Evolutionary conservation across 1,284 basidiomycete genomes (phyloP).

Genomic region (Exobasidium rhododendri): DNA sequence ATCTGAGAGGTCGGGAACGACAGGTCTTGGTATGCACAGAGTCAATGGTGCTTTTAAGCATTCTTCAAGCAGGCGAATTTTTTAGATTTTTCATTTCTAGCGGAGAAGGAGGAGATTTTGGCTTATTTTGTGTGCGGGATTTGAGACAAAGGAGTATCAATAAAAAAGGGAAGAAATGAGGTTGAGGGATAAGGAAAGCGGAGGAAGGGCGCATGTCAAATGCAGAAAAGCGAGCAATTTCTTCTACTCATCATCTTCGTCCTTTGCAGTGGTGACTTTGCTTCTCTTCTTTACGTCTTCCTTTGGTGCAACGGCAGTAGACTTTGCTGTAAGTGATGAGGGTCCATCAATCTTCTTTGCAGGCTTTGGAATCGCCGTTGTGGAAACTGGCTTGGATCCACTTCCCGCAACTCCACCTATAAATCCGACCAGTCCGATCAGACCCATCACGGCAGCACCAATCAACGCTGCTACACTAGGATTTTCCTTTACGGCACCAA

Average conservation of each 20-base stretch:
- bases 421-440: conserved; percentile 40
- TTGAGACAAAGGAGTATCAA: too few relatives aligned
- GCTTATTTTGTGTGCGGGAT: too few relatives aligned
- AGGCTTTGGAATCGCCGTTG: conserved; percentile 26
- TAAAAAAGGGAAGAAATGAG: too few relatives aligned
- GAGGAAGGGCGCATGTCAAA: too few relatives aligned
- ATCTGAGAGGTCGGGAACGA: too few relatives aligned
- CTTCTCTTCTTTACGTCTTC: conserved; percentile 37
- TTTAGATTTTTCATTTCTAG: too few relatives aligned
- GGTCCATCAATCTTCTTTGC: conserved; percentile 36
- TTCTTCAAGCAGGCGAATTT: too few relatives aligned
- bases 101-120: too few relatives aligned
- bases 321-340: conserved; percentile 27
- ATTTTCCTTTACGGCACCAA: conserved; percentile 44
- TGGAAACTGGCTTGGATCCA: conserved; percentile 7
- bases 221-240: too few relatives aligned
- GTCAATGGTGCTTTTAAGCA: too few relatives aligned
- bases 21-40: too few relatives aligned
- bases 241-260: conserved; percentile 34
- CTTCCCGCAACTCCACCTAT: conserved; percentile 37
- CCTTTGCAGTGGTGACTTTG: conserved; percentile 32
- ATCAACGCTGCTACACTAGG: conserved; percentile 43
- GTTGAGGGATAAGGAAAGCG: too few relatives aligned
- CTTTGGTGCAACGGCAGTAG: conserved; percentile 35
- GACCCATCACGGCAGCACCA: conserved; percentile 36